These are phyloP conservation scores for Dysphania ambrosioides DNA, from an alignment of 148 eudicot species.

Conservation along the genomic window DNA sequence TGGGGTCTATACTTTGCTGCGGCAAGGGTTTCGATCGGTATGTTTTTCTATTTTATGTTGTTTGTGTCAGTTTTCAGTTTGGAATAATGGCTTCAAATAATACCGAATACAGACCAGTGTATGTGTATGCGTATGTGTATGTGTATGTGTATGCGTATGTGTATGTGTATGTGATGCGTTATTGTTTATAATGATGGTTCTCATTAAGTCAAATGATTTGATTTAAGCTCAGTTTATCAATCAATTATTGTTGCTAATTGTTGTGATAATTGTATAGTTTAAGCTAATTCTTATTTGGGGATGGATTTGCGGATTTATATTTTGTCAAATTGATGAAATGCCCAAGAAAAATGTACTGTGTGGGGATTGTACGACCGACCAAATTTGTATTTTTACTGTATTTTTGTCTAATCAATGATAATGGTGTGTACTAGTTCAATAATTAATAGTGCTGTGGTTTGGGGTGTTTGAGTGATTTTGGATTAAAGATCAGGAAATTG, in stretches of 20 bases:
- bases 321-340: background rate
- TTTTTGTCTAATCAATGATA: background rate
- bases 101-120: no score
- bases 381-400: background rate
- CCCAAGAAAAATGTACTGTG: background rate
- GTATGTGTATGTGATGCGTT: background rate
- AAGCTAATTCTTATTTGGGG: background rate
- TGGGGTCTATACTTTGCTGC: slow-evolving; percentile 29
- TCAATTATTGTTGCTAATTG: background rate
- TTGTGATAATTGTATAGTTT: background rate
- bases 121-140: no score
- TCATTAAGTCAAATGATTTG: background rate
- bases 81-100: background rate
- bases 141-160: no score
- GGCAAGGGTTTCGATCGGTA: slow-evolving; percentile 34
- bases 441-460: background rate
- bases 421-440: background rate
- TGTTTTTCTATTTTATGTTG: slow-evolving; percentile 5
- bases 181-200: background rate
- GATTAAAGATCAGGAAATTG: background rate
- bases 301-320: background rate
- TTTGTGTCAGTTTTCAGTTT: background rate
- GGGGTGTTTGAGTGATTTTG: background rate
- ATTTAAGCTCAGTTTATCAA: background rate
- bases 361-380: background rate